These are phyloP conservation scores for Fusarium sp. DNA, from an alignment of 2,329 filamentous ascomycete genomes.

Conservation along the genomic window DNA sequence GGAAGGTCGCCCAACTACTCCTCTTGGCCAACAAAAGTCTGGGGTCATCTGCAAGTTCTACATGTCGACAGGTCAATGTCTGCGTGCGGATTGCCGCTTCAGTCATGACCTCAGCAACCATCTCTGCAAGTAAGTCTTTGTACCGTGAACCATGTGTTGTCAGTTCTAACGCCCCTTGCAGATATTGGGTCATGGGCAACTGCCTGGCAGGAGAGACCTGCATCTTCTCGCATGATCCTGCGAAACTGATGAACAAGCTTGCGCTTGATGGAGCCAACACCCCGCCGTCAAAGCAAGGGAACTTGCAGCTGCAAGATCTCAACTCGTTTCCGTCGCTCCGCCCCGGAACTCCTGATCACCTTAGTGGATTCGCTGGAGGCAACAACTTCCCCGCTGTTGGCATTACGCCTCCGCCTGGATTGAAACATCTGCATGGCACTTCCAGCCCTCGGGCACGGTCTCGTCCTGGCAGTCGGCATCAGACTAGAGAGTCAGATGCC, in stretches of 20 bases:
- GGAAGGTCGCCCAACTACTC: conserved; percentile 81
- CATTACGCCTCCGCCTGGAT: conserved; percentile 75
- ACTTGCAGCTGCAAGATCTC: conserved; percentile 84
- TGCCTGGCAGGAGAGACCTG: conserved; percentile 94
- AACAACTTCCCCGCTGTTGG: conserved; percentile 64
- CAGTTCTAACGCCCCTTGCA: conserved; percentile 51
- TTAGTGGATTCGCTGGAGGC: conserved; percentile 64
- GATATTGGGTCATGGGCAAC: conserved; percentile 96
- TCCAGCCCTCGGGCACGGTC: conserved; percentile 80
- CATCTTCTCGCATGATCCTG: conserved; percentile 96
- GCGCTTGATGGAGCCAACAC: conserved; percentile 76
- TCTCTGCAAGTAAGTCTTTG: conserved; percentile 88
- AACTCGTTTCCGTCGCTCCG: conserved; percentile 86
- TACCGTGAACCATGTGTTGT: not conserved
- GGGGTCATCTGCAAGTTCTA: conserved; percentile 98
- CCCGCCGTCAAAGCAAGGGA: conserved; percentile 72
- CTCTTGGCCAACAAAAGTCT: conserved; percentile 80
- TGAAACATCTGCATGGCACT: conserved; percentile 72
- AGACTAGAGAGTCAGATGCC: conserved; percentile 68
- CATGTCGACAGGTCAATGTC: conserved; percentile 93
- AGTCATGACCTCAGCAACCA: conserved; percentile 96
- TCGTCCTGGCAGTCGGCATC: conserved; percentile 84
- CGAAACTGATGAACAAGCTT: conserved; percentile 85
- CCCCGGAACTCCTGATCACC: conserved; percentile 69
- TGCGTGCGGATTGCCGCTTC: conserved; percentile 95